phyloP scores from a whole-genome alignment of 352 stramenopile species.

The Phytopythium helicoides region DNA sequence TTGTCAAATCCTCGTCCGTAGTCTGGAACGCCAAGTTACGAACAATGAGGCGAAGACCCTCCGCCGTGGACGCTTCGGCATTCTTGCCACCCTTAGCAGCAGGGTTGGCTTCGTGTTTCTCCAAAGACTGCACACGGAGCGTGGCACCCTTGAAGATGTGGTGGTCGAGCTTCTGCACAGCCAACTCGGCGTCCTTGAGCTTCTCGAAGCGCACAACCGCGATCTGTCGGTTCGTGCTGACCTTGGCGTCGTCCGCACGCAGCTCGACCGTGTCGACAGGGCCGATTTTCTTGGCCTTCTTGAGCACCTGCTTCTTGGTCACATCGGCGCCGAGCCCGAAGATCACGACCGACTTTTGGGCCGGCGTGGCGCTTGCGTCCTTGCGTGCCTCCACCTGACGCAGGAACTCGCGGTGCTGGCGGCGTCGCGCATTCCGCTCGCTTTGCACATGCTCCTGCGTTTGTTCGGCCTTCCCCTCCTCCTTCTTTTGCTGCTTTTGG shows the following conservation, averaged over 20 bases:
- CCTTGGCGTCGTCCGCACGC: conserved; percentile 37
- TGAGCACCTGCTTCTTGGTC: conserved; percentile 77
- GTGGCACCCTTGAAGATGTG: conserved; percentile 82
- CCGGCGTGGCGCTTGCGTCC: conserved; percentile 36
- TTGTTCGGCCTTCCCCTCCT: conserved; percentile 2
- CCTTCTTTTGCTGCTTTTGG: conserved; percentile 8
- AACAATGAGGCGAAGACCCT: conserved; percentile 77
- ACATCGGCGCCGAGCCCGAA: conserved; percentile 69
- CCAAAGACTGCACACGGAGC: conserved; percentile 49
- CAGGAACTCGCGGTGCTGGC: conserved; percentile 74
- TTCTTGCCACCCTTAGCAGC: conserved; percentile 18
- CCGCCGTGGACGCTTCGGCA: conserved; percentile 31
- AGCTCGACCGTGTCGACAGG: conserved; percentile 51
- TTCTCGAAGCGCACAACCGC: conserved; percentile 66
- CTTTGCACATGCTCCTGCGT: conserved; percentile 51
- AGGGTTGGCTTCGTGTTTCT: conserved; percentile 18
- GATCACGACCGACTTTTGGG: conserved; percentile 75
- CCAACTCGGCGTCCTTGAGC: conserved; percentile 43
- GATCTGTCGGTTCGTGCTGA: conserved; percentile 51
- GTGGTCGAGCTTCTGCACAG: conserved; percentile 72
- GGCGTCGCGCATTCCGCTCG: conserved; percentile 75
- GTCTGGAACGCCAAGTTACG: conserved; percentile 84
- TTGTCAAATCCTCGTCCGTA: conserved; percentile 66
- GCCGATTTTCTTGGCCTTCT: conserved; percentile 77
- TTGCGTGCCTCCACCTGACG: conserved; percentile 68